Conservation (phyloP, 306 rosid species). For the Medicago lupulina region DNA sequence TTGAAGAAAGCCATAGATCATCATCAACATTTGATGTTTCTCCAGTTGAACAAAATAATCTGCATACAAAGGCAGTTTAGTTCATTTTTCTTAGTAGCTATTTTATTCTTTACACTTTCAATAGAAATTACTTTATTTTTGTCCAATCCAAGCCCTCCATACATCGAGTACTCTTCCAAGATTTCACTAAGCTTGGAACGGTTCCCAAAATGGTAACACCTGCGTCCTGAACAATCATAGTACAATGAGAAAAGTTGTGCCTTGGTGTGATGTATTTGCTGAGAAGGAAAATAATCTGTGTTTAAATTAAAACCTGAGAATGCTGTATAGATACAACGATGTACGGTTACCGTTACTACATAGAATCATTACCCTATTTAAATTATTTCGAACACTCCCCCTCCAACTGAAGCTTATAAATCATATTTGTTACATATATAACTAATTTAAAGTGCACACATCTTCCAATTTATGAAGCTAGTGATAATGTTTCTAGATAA, state of each 20-base stretch:
- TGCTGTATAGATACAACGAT: background rate
- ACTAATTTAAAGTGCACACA: no score
- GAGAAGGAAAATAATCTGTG: conserved; percentile 7
- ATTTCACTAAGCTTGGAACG: conserved; percentile 88
- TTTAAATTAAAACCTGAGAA: background rate
- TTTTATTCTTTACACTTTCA: conserved; percentile 22
- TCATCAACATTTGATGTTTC: conserved; percentile 84
- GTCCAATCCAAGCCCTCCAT: conserved; percentile 93
- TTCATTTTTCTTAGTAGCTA: conserved; percentile 25
- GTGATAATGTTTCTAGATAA: no score
- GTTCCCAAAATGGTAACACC: conserved; percentile 89
- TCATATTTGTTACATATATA: no score
- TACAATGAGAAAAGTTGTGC: conserved; percentile 18
- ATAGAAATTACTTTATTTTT: conserved; percentile 67
- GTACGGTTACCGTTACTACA: background rate
- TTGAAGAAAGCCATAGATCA: conserved; percentile 92
- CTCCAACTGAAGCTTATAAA: no score
- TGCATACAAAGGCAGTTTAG: conserved; percentile 48
- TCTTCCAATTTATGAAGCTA: no score
- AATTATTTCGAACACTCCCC: no score
- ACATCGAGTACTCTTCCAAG: conserved; percentile 81
- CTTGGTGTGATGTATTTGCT: conserved; percentile 8
- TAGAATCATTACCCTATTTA: background rate
- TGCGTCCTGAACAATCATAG: conserved; percentile 69
- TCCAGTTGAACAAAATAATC: conserved; percentile 68